Evolutionary conservation across 352 stramenopile genomes (phyloP).

Genomic region (Bremia lactucae): DNA sequence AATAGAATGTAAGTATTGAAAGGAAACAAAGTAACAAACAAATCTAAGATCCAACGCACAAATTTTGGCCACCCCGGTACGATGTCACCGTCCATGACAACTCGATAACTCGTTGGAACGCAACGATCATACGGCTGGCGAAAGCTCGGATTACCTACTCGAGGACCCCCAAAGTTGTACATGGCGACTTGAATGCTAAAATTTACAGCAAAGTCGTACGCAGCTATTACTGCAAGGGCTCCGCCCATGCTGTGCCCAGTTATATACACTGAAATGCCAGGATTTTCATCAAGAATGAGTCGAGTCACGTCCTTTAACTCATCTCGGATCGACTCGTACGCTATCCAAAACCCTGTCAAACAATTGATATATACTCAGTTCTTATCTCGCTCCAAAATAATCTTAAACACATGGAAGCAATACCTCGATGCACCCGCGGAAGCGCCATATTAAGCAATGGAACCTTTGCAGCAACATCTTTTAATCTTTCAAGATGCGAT

Average conservation of each 20-base stretch:
- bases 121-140: slow-evolving; percentile 60
- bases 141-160: slow-evolving; percentile 81
- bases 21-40: too few species aligned
- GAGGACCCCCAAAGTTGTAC: slow-evolving; percentile 85
- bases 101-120: slow-evolving; percentile 69
- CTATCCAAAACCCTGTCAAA: slow-evolving; percentile 66
- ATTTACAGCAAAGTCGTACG: slow-evolving; percentile 78
- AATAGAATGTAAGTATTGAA: slow-evolving; percentile 4
- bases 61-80: slow-evolving; percentile 62
- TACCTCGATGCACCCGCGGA: slow-evolving; percentile 75
- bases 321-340: slow-evolving; percentile 68
- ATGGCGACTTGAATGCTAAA: slow-evolving; percentile 82
- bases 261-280: slow-evolving; percentile 82
- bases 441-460: slow-evolving; percentile 79
- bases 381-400: background rate
- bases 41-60: too few species aligned
- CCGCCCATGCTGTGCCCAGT: slow-evolving; percentile 90
- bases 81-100: slow-evolving; percentile 78
- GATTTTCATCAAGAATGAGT: slow-evolving; percentile 72
- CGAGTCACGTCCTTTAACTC: slow-evolving; percentile 71
- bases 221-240: slow-evolving; percentile 80
- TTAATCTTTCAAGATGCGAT: slow-evolving; percentile 52
- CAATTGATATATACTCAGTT: slow-evolving; percentile 3
- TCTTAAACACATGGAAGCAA: background rate
- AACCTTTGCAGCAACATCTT: slow-evolving; percentile 60